phyloP scores from a whole-genome alignment of 345 rosid genomes.

The Turritis glabra region DNA sequence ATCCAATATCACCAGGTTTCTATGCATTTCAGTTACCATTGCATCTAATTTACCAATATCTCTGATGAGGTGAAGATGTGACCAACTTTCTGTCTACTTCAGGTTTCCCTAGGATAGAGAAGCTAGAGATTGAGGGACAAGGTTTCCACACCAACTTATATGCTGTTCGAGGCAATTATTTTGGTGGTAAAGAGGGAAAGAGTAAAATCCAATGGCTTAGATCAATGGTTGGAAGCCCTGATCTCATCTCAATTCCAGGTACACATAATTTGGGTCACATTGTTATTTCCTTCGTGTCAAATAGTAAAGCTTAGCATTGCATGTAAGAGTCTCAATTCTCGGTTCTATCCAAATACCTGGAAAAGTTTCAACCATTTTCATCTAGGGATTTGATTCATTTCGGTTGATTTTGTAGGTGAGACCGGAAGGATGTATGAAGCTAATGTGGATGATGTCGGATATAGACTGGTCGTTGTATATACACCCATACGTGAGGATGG shows the following conservation, averaged over 20 bases:
- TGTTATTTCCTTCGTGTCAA: conserved; percentile 14
- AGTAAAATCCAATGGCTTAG: conserved; percentile 97
- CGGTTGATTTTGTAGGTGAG: conserved; percentile 65
- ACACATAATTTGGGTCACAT: conserved; percentile 23
- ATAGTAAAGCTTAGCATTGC: conserved; percentile 1
- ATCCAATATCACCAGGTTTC: conserved; percentile 77
- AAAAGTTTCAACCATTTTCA: conserved; percentile 9
- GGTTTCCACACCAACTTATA: conserved; percentile 93
- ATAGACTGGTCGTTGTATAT: conserved; percentile 84
- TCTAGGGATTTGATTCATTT: neutral
- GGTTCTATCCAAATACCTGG: conserved; percentile 6
- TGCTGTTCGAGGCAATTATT: conserved; percentile 78
- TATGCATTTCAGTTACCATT: conserved; percentile 13
- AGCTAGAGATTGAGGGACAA: conserved; percentile 93
- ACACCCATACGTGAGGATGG: conserved; percentile 93
- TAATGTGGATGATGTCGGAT: conserved; percentile 99
- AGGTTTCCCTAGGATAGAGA: conserved; percentile 87
- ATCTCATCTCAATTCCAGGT: conserved; percentile 95
- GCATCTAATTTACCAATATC: conserved; percentile 8
- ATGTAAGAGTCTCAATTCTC: conserved; percentile 5
- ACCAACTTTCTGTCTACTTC: conserved; percentile 22
- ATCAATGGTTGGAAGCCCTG: conserved; percentile 97
- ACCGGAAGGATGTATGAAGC: conserved; percentile 93
- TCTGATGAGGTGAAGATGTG: neutral
- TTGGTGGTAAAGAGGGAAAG: conserved; percentile 97